Percentiles rank a stretch among this genome's conserved stretches.
Conservation (phyloP, 305 asterid genomes). For the Fraxinus velutina region DNA sequence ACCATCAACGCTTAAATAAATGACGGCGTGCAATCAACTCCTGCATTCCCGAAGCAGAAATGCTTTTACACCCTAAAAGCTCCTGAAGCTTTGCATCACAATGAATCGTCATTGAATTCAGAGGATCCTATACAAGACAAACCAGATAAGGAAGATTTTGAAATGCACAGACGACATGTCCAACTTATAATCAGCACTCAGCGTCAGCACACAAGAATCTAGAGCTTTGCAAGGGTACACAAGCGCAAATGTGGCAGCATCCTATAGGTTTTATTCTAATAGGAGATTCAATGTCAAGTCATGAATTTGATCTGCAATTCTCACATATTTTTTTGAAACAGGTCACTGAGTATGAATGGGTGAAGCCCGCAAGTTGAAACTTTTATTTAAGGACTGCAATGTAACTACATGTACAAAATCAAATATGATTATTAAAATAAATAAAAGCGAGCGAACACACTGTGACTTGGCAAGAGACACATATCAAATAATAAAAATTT, state of each 20-base stretch:
- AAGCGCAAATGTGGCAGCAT: background rate
- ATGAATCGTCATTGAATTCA: conserved; percentile 47
- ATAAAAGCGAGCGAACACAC: background rate
- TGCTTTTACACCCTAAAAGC: conserved; percentile 64
- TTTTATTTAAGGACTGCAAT: background rate
- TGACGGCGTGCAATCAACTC: conserved; percentile 59
- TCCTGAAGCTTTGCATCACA: conserved; percentile 70
- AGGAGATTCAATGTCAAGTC: background rate
- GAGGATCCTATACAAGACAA: conserved; percentile 47
- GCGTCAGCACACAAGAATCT: background rate
- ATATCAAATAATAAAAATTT: background rate
- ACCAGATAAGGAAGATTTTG: conserved; percentile 18
- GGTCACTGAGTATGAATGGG: background rate
- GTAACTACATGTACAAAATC: background rate
- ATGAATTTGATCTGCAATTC: background rate
- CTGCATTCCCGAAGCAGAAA: conserved; percentile 60
- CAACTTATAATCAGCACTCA: conserved; percentile 3
- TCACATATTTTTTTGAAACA: background rate
- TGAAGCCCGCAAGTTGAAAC: background rate
- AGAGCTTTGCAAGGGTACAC: background rate
- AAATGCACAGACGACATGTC: background rate
- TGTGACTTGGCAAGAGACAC: background rate
- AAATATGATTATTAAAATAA: background rate
- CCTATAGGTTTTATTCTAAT: background rate
- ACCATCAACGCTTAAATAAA: conserved; percentile 41